Percentiles rank a stretch among this genome's conserved stretches.
Conservation (phyloP, 176 grass and related monocot genomes). For the Rhipidocladum racemiflorum region DNA sequence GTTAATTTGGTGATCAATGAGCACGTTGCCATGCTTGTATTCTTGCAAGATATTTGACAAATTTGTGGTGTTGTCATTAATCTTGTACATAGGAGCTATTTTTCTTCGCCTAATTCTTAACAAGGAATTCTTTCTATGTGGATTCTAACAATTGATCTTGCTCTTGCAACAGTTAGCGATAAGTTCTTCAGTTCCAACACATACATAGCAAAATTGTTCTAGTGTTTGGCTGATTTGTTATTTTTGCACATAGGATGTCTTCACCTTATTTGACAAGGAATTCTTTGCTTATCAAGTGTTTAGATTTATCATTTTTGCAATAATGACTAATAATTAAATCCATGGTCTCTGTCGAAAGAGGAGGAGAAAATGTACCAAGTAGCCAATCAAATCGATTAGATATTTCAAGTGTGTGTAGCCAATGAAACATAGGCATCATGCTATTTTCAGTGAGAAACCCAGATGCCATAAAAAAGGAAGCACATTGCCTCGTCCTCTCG, state of each 20-base stretch:
- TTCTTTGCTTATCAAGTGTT: background rate
- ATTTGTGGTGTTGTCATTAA: background rate
- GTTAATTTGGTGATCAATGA: background rate
- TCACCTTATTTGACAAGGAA: background rate
- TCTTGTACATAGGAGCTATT: conserved; percentile 8
- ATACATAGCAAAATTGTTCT: background rate
- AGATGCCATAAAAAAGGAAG: background rate
- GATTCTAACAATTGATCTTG: background rate
- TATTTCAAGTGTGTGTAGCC: conserved; percentile 11
- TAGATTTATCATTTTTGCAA: background rate
- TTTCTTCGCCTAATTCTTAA: background rate
- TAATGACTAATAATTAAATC: too few relatives aligned
- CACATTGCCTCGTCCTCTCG: conserved; percentile 3
- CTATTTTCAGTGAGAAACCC: background rate
- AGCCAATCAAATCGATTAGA: background rate
- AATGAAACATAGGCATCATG: background rate
- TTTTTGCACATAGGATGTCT: background rate
- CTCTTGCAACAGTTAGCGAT: conserved; percentile 2
- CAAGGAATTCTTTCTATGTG: conserved; percentile 4
- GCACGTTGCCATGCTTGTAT: background rate
- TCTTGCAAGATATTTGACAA: background rate
- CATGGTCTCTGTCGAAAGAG: background rate
- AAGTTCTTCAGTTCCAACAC: background rate
- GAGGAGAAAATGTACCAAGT: background rate
- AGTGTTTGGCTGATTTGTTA: background rate